phyloP scores from a whole-genome alignment of 768 basidiomycete genomes.

The Lactarius hengduanensis region DNA sequence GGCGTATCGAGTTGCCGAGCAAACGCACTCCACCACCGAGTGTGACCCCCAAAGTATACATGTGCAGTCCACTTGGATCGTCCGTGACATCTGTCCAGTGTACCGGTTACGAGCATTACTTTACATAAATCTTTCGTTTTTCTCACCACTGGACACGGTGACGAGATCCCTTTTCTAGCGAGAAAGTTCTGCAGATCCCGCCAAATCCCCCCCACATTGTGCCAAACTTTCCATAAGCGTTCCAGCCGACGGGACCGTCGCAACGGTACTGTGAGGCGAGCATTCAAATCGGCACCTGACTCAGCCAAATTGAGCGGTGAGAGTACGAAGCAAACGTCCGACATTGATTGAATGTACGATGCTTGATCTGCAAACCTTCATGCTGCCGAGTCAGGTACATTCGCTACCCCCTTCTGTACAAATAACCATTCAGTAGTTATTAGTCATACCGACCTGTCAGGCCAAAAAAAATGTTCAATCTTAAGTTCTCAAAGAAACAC shows the following conservation, averaged over 20 bases:
- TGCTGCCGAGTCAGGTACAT: slow-evolving; percentile 3
- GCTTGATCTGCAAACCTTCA: slow-evolving; percentile 16
- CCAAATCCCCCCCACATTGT: slow-evolving; percentile 12
- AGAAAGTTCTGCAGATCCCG: slow-evolving; percentile 21
- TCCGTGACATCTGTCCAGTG: slow-evolving; percentile 2
- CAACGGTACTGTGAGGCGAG: neutral
- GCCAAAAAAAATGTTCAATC: neutral
- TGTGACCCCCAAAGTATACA: slow-evolving; percentile 5
- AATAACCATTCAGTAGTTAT: neutral
- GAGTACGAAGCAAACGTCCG: slow-evolving; percentile 16
- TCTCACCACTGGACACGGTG: slow-evolving; percentile 6
- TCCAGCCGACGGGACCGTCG: slow-evolving; percentile 14
- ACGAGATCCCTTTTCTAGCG: slow-evolving; percentile 13
- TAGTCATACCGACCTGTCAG: neutral
- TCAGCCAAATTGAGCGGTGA: slow-evolving; percentile 20
- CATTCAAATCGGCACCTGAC: slow-evolving; percentile 15
- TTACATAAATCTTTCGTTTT: slow-evolving; percentile 3
- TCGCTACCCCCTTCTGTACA: neutral
- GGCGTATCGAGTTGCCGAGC: slow-evolving; percentile 21
- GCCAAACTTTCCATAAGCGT: slow-evolving; percentile 12
- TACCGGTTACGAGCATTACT: slow-evolving; percentile 4
- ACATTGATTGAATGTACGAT: slow-evolving; percentile 24
- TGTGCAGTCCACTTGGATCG: slow-evolving; percentile 10
- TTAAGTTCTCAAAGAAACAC: neutral
- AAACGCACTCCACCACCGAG: slow-evolving; percentile 14